phyloP scores from a whole-genome alignment of 129 eudicot genomes.

The Artemisia argyi region DNA sequence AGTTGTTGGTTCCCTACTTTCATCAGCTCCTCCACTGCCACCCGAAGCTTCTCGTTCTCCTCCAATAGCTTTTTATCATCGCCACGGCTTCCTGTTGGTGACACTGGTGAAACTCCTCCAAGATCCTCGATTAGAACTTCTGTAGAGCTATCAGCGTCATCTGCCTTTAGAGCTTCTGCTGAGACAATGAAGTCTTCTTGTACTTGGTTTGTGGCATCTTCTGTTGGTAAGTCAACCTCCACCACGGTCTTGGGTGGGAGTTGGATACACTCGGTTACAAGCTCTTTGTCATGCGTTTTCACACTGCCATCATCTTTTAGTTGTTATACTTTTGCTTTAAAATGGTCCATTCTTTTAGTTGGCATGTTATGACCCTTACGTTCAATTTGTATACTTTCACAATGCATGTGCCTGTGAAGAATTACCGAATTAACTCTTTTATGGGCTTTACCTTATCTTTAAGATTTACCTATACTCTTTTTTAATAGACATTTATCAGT shows the following conservation, averaged over 20 bases:
- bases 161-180: conserved; percentile 2
- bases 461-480: too few species aligned
- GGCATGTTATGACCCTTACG: not conserved
- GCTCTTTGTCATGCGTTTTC: not conserved
- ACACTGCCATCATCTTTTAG: not conserved
- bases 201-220: not conserved
- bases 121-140: not conserved
- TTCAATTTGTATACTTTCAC: not conserved
- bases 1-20: conserved; percentile 63
- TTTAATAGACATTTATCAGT: not conserved
- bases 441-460: too few species aligned
- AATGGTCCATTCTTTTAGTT: not conserved
- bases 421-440: too few species aligned
- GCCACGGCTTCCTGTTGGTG: not conserved
- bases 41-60: conserved; percentile 54
- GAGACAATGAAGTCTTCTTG: not conserved
- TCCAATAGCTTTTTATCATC: conserved; percentile 38
- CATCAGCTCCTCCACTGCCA: conserved; percentile 54
- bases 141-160: not conserved
- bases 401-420: not conserved
- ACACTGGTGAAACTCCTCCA: not conserved
- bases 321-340: not conserved
- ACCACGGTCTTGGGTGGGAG: not conserved
- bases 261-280: too few species aligned
- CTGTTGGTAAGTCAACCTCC: not conserved